phyloP scores from a whole-genome alignment of 2,329 filamentous ascomycete genomes.

The Bipolaris zeicola region DNA sequence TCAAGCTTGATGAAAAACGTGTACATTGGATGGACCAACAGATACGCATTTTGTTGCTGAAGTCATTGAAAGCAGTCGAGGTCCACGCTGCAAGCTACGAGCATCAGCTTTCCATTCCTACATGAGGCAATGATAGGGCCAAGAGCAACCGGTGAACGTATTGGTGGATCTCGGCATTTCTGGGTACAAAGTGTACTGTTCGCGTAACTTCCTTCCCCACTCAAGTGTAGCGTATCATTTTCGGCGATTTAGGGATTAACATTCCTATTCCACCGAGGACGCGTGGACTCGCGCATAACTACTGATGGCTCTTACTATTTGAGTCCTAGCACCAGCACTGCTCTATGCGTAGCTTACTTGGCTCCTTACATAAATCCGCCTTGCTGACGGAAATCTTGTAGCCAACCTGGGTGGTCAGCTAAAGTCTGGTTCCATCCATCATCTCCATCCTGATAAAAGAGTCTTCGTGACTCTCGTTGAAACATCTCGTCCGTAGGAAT shows the following conservation, averaged over 20 bases:
- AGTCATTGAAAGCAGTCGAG: conserved; percentile 4
- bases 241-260: neutral
- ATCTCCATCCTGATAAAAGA: conserved; percentile 53
- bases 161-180: neutral
- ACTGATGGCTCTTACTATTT: neutral
- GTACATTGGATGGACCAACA: conserved; percentile 3
- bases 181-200: neutral
- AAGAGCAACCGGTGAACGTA: neutral
- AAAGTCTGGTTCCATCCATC: conserved; percentile 52
- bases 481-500: conserved; percentile 57
- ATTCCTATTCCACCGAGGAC: neutral
- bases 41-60: conserved; percentile 7
- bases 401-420: conserved; percentile 22
- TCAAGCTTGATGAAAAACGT: conserved; percentile 2
- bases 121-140: neutral
- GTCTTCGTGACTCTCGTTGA: conserved; percentile 51
- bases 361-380: conserved; percentile 3
- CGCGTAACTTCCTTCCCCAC: neutral
- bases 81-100: neutral
- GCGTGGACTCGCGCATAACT: neutral
- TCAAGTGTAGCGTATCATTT: neutral
- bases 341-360: neutral
- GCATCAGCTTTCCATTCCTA: neutral
- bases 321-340: neutral
- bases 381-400: conserved; percentile 7